Conservation (phyloP, 345 rosid genomes). For the Erucastrum elatum region DNA sequence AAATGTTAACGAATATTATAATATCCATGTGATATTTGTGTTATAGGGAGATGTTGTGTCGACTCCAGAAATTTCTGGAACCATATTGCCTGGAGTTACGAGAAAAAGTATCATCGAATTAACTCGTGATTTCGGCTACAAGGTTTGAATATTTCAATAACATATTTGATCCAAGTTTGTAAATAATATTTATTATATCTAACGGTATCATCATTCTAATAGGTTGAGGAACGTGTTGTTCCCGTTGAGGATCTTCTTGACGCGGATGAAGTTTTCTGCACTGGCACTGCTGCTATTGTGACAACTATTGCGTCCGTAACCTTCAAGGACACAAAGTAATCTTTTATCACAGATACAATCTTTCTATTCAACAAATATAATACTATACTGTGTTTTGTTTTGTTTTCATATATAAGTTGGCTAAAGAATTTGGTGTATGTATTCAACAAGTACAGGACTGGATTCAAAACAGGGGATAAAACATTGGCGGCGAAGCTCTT, state of each 20-base stretch:
- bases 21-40: neutral
- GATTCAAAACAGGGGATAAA: conserved; percentile 29
- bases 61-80: conserved; percentile 77
- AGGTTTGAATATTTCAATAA: conserved; percentile 44
- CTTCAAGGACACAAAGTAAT: conserved; percentile 28
- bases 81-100: conserved; percentile 85
- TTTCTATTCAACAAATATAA: neutral
- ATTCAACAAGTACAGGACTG: conserved; percentile 23
- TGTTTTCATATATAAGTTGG: neutral
- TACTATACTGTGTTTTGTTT: neutral
- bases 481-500: conserved; percentile 36
- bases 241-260: conserved; percentile 50
- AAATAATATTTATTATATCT: neutral
- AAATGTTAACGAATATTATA: neutral
- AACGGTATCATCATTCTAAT: neutral
- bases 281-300: conserved; percentile 77
- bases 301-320: conserved; percentile 59
- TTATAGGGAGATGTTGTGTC: conserved; percentile 61
- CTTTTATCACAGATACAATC: too few relatives aligned
- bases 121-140: conserved; percentile 65
- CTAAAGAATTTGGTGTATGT: neutral
- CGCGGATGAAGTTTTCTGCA: conserved; percentile 80
- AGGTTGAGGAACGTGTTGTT: conserved; percentile 40
- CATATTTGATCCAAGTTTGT: neutral
- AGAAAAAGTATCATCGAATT: conserved; percentile 80